Conservation (phyloP, 139 green algal genomes). For the Coelastrella sp. region DNA sequence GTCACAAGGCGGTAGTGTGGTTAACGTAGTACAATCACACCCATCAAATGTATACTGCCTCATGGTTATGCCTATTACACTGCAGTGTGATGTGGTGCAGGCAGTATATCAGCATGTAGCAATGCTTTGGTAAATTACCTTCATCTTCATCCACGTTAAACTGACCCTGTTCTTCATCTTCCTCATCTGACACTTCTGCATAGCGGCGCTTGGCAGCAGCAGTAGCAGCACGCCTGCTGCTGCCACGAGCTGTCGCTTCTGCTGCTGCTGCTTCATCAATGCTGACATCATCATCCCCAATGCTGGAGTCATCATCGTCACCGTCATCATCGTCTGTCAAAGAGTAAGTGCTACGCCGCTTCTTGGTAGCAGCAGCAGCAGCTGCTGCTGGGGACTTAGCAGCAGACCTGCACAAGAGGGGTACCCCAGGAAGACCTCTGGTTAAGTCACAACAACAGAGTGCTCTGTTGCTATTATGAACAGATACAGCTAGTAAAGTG, state of each 20-base stretch:
- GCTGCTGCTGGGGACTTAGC: slow-evolving; percentile 22
- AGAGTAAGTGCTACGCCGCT: background rate
- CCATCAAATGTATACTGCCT: too few species aligned
- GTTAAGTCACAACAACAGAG: background rate
- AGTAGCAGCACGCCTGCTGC: background rate
- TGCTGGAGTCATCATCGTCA: background rate
- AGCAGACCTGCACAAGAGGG: too few species aligned
- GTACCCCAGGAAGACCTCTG: too few species aligned
- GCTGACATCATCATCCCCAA: background rate
- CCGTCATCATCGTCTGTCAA: background rate
- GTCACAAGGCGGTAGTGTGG: too few species aligned
- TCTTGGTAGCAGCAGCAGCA: background rate
- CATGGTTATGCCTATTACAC: too few species aligned
- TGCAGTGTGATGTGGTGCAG: too few species aligned
- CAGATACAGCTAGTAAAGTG: too few species aligned
- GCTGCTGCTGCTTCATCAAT: slow-evolving; percentile 29
- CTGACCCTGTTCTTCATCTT: background rate
- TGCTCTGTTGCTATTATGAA: too few species aligned
- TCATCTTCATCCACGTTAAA: too few species aligned
- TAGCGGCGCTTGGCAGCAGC: slow-evolving; percentile 7
- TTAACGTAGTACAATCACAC: too few species aligned
- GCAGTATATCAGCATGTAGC: too few species aligned
- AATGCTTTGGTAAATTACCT: too few species aligned
- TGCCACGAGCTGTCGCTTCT: slow-evolving; percentile 15
- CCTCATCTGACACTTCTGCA: slow-evolving; percentile 5